These are phyloP conservation scores for Erigeron canadensis DNA, from an alignment of 129 eudicot species.

Conservation along the genomic window DNA sequence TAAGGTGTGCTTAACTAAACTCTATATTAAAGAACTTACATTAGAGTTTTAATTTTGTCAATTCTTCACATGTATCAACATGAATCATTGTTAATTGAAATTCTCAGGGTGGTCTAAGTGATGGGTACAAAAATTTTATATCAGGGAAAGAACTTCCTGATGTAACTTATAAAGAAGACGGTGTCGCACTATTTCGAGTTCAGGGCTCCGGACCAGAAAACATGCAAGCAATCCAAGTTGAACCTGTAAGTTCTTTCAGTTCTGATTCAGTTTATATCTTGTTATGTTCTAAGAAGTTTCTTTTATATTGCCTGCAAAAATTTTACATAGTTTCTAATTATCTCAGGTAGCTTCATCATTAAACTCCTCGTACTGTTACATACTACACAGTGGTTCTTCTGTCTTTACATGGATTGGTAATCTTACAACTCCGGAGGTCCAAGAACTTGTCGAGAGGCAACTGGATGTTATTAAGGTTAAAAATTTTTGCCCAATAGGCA, in stretches of 20 bases:
- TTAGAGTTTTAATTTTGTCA: neutral
- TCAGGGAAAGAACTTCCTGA: conserved; percentile 72
- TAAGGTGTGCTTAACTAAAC: conserved; percentile 56
- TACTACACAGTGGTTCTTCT: conserved; percentile 67
- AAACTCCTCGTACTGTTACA: conserved; percentile 90
- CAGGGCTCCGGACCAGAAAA: conserved; percentile 97
- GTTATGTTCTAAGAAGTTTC: conserved; percentile 6
- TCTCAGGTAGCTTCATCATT: conserved; percentile 80
- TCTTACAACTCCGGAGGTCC: conserved; percentile 72
- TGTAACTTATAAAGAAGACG: conserved; percentile 81
- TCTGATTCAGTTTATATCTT: neutral
- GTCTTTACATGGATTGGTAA: conserved; percentile 83
- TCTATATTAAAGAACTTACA: conserved; percentile 7
- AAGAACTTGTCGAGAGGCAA: conserved; percentile 93
- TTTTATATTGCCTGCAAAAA: conserved; percentile 10
- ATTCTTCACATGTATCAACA: neutral
- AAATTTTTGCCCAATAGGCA: neutral
- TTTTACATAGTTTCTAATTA: conserved; percentile 14
- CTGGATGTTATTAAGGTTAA: conserved; percentile 84
- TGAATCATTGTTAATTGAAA: conserved; percentile 10
- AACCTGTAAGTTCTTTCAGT: conserved; percentile 52
- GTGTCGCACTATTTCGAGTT: conserved; percentile 82
- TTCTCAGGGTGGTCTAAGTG: conserved; percentile 84
- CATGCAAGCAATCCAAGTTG: conserved; percentile 99
- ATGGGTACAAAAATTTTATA: conserved; percentile 72